Evolutionary conservation across 805 yeast species (phyloP), one percentile per base, ranked within the genome.

Genomic region (Yamadazyma sp.): DNA sequence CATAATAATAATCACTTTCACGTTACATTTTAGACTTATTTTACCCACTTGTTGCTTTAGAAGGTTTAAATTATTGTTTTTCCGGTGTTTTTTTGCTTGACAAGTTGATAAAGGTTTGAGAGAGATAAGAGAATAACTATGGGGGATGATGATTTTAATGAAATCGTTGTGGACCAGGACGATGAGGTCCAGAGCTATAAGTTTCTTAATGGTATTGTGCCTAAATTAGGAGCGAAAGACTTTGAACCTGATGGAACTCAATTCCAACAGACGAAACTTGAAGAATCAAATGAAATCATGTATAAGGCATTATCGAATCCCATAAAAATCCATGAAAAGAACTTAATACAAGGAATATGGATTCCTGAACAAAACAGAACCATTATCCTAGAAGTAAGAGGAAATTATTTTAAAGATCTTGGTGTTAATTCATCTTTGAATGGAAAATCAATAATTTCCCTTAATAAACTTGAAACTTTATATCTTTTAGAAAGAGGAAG

Each of bases 191-290:
- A 53, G 30, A 69, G 65, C 42, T 67, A 69, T 65, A 53, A 54
- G 21, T 36, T 40, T 21, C 35, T 53, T 5, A 36, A 34, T 25
- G 38, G 37, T 11, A 12, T 18, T 3, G 42, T 80, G 1, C 89
- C 89, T 2, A 82, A 78, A 45, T 63, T 91, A 41, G 95, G 96
- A 2, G 88, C 79, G 38, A 89, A 89, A 53, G 95, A 86, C 45
- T 84, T 78, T 45, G 95, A 80, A 40, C 95, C 94, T 0, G 91
- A 82, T 52, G 87, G 86, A 0, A 80, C 88, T 0, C 47, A 50
- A 5, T 52, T 64, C 5, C 93, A 85, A 53, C 53, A 49, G 4
- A 40, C 52, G 4, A 55, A 63, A 12, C 64, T 89, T 4, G 59
- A 62, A 8, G 65, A 65, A 17, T 77, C 91, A 8, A 64, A 85